Conservation (phyloP, 768 basidiomycete species). For the Serpula lacrymans region DNA sequence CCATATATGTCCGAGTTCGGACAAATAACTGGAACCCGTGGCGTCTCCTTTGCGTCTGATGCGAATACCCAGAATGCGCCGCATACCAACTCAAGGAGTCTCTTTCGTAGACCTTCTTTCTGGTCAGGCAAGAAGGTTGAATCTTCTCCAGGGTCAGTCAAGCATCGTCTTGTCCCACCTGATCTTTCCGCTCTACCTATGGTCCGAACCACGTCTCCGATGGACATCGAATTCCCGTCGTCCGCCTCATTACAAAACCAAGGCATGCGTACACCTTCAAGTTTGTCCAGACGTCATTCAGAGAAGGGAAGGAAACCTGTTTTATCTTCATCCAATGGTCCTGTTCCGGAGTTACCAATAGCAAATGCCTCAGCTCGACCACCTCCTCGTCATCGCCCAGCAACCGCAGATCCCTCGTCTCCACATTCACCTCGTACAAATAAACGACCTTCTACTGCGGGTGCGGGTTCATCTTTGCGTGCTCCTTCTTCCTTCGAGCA, state of each 20-base stretch:
- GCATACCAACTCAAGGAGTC: constrained; percentile 32
- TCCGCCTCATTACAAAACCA: constrained; percentile 16
- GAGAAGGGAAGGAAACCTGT: constrained; percentile 22
- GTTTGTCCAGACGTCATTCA: constrained; percentile 46
- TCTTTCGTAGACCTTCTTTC: constrained; percentile 62
- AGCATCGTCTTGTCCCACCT: constrained; percentile 26
- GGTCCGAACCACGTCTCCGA: constrained; percentile 42
- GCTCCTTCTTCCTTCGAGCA: constrained; percentile 14
- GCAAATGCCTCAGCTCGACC: constrained; percentile 3
- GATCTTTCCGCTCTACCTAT: constrained; percentile 34
- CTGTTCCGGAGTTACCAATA: constrained; percentile 12
- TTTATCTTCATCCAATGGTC: constrained; percentile 7
- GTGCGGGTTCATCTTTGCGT: no score
- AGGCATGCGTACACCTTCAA: constrained; percentile 17
- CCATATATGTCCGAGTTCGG: constrained; percentile 11
- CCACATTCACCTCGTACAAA: constrained; percentile 16
- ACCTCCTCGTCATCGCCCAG: constrained; percentile 12
- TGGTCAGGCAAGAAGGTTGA: constrained; percentile 54
- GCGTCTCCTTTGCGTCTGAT: constrained; percentile 48
- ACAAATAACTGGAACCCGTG: constrained; percentile 47
- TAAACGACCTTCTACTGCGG: no score
- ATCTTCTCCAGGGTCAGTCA: constrained; percentile 15
- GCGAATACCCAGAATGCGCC: constrained; percentile 16
- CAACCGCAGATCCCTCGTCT: constrained; percentile 16
- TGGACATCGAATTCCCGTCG: constrained; percentile 31